phyloP scores from a whole-genome alignment of 2,329 filamentous ascomycete genomes.

The Ascosphaera apis region DNA sequence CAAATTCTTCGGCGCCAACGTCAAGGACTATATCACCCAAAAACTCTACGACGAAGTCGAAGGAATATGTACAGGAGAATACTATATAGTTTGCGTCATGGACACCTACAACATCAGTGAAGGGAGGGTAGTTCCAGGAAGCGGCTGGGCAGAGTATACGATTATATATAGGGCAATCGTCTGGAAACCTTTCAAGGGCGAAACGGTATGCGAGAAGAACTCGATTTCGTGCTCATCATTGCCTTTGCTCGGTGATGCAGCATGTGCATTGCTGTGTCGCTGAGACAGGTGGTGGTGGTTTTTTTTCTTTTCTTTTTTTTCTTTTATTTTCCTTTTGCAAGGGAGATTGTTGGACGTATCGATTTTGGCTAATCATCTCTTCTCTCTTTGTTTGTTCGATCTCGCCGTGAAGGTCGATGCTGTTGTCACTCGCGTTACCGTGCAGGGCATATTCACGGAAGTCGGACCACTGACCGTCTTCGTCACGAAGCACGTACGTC shows the following conservation, averaged over 20 bases:
- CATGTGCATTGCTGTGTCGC: too few relatives aligned
- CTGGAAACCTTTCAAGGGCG: conserved; percentile 93
- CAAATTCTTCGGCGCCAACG: conserved; percentile 87
- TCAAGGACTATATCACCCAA: conserved; percentile 73
- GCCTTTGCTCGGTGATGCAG: conserved; percentile 4
- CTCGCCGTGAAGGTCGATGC: conserved; percentile 51
- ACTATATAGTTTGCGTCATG: conserved; percentile 96
- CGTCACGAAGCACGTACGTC: conserved; percentile 47
- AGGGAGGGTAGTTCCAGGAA: conserved; percentile 75
- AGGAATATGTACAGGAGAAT: conserved; percentile 81
- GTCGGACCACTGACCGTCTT: conserved; percentile 26
- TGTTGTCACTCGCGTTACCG: conserved; percentile 74
- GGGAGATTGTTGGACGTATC: too few relatives aligned
- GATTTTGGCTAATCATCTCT: too few relatives aligned
- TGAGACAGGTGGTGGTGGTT: too few relatives aligned
- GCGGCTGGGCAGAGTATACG: conserved; percentile 79
- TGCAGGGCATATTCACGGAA: conserved; percentile 52
- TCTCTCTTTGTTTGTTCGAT: too few relatives aligned
- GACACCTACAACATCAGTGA: conserved; percentile 89
- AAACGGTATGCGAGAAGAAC: conserved; percentile 47
- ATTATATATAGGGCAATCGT: conserved; percentile 90
- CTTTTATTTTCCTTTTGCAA: too few relatives aligned
- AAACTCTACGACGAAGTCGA: conserved; percentile 85
- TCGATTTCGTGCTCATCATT: conserved; percentile 2
- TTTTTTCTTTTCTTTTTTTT: too few relatives aligned